Evolutionary conservation across 345 rosid species (phyloP).

Genomic region (Rhodamnia argentea): DNA sequence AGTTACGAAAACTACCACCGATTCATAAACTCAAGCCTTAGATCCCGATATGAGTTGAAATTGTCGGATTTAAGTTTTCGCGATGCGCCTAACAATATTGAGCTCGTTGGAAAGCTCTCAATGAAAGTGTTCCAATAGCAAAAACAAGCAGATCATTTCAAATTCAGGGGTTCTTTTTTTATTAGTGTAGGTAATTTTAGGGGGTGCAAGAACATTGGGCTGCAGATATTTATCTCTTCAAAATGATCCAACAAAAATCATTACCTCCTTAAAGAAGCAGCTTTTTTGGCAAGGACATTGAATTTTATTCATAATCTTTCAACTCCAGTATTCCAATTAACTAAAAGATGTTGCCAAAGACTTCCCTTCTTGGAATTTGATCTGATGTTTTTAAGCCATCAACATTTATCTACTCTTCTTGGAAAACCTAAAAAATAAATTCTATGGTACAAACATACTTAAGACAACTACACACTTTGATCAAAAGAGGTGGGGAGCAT

Average conservation of each 20-base stretch:
- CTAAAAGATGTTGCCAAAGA: neutral
- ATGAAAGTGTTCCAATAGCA: neutral
- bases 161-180: neutral
- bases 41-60: neutral
- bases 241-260: neutral
- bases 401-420: neutral
- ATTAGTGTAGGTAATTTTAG: neutral
- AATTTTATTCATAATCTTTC: neutral
- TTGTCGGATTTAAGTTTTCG: neutral
- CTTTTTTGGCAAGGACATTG: neutral
- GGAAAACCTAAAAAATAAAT: neutral
- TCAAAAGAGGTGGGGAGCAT: neutral
- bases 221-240: neutral
- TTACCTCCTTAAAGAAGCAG: neutral
- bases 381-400: neutral
- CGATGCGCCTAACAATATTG: neutral
- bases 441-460: neutral
- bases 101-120: neutral
- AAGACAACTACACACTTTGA: neutral
- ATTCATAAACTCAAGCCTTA: neutral
- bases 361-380: neutral
- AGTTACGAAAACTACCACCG: neutral
- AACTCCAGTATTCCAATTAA: neutral
- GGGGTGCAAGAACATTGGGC: neutral
- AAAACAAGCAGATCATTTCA: neutral